Evolutionary conservation across 1,284 basidiomycete genomes (phyloP), one percentile per base, ranked within the genome.

Genomic region (Cryptococcus sp.): DNA sequence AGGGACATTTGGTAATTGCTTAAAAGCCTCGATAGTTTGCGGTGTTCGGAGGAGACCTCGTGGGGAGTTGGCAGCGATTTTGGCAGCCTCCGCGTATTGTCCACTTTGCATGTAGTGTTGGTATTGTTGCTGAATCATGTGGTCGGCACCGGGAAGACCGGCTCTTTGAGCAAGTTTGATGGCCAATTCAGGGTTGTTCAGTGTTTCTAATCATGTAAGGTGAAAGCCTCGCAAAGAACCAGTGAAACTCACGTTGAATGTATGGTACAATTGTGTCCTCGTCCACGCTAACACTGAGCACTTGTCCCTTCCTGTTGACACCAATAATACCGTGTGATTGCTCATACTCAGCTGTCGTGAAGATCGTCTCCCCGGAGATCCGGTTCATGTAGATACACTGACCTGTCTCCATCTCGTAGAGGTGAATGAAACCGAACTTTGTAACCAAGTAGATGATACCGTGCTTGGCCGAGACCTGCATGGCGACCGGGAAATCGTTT

Each of bases 311-410:
- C 82, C 95, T 90, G 84, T 99, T 99, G 71, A 99, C 93, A 66
- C 95, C 96, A 65, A 99, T 92, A 77, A 99, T 96, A 80, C 96
- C 96, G 73, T 92, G 86, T 11, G 87, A 87, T 33, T 86, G 84
- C 77, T 97, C 94, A 76, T 98, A 92, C 71, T 97, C 93, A 15
- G 94, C 90, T 5, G 96, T 98, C 50, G 97, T 94, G 77, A 99
- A 98, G 76, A 98, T 98, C 49, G 96, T 98, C 80, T 98, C 96
- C 46, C 96, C 95, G 50, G 92, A 96, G 76, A 99, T 98, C 63
- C 96, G 89, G 83, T 99, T 98, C 96, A 98, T 99, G 83, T 98
- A 99, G 67, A 98, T 87, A 80, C 96, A 98, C 52, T 92, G 88
- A 58, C 95, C 96, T n/a, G 89, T 86, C 78, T 99, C 96, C 64